Evolutionary conservation across 495 filamentous ascomycete species (phyloP).

Genomic region (Hapsidospora chrysogenum): DNA sequence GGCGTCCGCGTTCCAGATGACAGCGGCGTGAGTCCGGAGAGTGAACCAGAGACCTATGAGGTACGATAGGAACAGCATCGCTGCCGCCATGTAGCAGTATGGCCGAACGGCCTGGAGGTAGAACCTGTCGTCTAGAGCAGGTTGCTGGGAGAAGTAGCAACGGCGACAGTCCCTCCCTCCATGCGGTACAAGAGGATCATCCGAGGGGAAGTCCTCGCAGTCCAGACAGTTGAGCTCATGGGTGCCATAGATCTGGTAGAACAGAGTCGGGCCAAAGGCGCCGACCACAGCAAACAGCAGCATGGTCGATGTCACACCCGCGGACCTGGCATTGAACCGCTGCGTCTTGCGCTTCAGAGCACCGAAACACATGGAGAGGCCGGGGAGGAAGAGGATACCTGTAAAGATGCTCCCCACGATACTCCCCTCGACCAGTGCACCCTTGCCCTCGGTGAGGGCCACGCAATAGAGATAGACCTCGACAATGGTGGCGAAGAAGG

Average conservation of each 20-base stretch:
- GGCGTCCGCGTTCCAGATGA: slow-evolving; percentile 82
- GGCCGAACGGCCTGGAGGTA: slow-evolving; percentile 80
- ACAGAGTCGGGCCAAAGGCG: slow-evolving; percentile 94
- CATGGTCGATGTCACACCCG: slow-evolving; percentile 97
- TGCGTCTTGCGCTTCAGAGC: slow-evolving; percentile 97
- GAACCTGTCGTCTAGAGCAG: slow-evolving; percentile 74
- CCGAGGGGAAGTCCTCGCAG: slow-evolving; percentile 37
- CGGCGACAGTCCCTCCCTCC: slow-evolving; percentile 55
- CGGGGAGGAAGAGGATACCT: slow-evolving; percentile 87
- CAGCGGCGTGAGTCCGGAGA: slow-evolving; percentile 83
- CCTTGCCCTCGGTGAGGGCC: slow-evolving; percentile 84
- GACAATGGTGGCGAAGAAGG: slow-evolving; percentile 97
- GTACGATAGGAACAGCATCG: slow-evolving; percentile 82
- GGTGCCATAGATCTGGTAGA: slow-evolving; percentile 97
- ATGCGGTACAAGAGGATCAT: slow-evolving; percentile 15
- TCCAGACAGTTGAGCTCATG: slow-evolving; percentile 84
- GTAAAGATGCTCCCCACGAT: slow-evolving; percentile 97
- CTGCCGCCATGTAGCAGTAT: slow-evolving; percentile 76
- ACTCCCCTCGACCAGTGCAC: slow-evolving; percentile 83
- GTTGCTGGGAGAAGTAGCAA: slow-evolving; percentile 83
- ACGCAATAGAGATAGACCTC: slow-evolving; percentile 98
- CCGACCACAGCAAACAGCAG: slow-evolving; percentile 91
- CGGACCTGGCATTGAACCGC: slow-evolving; percentile 93
- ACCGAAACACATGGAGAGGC: slow-evolving; percentile 97
- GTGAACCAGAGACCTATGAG: slow-evolving; percentile 94